A percentile compares a stretch with the other conserved stretches of the same genome.
These are phyloP conservation scores for Echinochloa phyllopogon DNA, from an alignment of 176 grass and related monocot species.

Conservation along the genomic window DNA sequence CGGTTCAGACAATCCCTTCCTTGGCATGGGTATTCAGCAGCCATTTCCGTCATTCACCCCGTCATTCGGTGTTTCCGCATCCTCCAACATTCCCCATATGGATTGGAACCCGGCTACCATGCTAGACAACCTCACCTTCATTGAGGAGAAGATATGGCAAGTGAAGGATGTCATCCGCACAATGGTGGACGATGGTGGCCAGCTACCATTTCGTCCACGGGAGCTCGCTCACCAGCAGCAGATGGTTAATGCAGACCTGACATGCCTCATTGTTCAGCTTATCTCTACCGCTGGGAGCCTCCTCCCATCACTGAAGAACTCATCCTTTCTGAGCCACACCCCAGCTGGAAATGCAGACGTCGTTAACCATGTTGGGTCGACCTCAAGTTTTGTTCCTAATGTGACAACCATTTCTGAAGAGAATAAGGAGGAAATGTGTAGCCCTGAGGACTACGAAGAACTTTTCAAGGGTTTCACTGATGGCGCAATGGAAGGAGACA, in stretches of 20 bases:
- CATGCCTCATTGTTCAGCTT: slow-evolving; percentile 67
- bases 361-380: slow-evolving; percentile 35
- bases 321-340: slow-evolving; percentile 36
- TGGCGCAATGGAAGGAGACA: slow-evolving; percentile 27
- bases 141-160: slow-evolving; percentile 79
- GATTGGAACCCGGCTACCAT: slow-evolving; percentile 68
- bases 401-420: slow-evolving; percentile 22
- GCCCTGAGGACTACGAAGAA: slow-evolving; percentile 53
- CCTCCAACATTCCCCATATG: slow-evolving; percentile 45
- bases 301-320: slow-evolving; percentile 60
- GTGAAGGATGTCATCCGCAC: slow-evolving; percentile 59
- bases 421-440: slow-evolving; percentile 35
- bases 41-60: neutral
- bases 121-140: slow-evolving; percentile 69
- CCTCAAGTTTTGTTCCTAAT: slow-evolving; percentile 40
- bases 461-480: slow-evolving; percentile 58
- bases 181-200: slow-evolving; percentile 38
- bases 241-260: slow-evolving; percentile 62
- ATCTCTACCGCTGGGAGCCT: slow-evolving; percentile 74
- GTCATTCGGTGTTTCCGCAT: slow-evolving; percentile 20
- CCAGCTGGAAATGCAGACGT: slow-evolving; percentile 26
- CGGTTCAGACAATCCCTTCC: slow-evolving; percentile 29
- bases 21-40: slow-evolving; percentile 36
- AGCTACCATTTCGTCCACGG: neutral
- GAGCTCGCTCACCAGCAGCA: slow-evolving; percentile 48